Base-by-base conservation (phyloP, 148 eudicot genomes). In the Amaranthus palmeri region DNA sequence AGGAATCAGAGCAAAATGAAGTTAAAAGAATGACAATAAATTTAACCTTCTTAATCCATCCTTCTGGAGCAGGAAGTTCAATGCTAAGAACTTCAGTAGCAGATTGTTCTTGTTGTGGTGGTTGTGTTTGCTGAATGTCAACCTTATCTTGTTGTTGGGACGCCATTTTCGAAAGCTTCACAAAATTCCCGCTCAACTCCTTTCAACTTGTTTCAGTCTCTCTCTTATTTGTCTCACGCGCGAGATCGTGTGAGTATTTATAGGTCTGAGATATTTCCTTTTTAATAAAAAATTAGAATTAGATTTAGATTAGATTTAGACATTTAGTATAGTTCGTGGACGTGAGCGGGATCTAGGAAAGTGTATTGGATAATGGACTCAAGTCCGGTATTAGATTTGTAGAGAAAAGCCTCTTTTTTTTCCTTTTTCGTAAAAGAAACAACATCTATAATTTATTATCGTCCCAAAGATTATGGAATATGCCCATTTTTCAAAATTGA, bases 51-150 rank as follows among this genome's bases (percentile, higher is more conserved):
- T 78, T 78, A 5, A 17, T 61, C 81, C 81, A 78, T 15, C 77
- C 81, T 25, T 61, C 56, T 54, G 81, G 81, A 73, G 81, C 81
- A 12, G 81, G 81, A 49, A 78, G 77, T 11, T 78, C 77, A 36
- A 78, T 68, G 64, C 18, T 46, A 17, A 73, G 70, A 47, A 69
- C 65, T 4, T 74, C 77, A 41, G 8, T 66, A 13, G 10, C 70
- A 8, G 49, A 25, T 25, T 25, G 36, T 25, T 25, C 36, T 25
- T 25, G 36, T 25, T 25, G 36, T 15, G 18, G n/a, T 4, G 6
- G 59, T 17, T 48, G 54, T 4, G 36, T 25, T 25, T 8, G 44
- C 45, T 73, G 51, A 36, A 54, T 63, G 9, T 36, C 36, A n/a
- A 25, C 72, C 72, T 60, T 77, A 69, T 78, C 81, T 54, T 46